These are phyloP conservation scores for Lithospermum erythrorhizon DNA, from an alignment of 257 asterid species.

Conservation along the genomic window DNA sequence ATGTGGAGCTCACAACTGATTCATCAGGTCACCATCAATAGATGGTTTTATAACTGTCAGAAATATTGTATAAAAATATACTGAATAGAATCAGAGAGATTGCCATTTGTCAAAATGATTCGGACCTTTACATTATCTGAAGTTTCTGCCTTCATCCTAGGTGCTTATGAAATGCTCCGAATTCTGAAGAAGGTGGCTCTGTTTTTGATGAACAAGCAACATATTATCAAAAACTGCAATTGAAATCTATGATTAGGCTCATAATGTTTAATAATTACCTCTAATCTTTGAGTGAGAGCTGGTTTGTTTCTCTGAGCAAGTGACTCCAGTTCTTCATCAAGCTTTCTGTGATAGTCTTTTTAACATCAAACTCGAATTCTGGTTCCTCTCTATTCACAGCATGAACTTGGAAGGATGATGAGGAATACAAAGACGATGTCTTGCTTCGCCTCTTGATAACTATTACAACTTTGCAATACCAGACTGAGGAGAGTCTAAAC, in stretches of 20 bases:
- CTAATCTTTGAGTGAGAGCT: conserved; percentile 35
- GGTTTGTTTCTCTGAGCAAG: conserved; percentile 29
- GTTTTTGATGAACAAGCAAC: neutral
- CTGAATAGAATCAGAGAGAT: conserved; percentile 41
- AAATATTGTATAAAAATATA: conserved; percentile 49
- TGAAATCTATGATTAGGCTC: neutral
- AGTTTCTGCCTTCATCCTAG: conserved; percentile 16
- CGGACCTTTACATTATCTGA: conserved; percentile 18
- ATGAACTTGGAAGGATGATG: neutral
- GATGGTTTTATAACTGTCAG: conserved; percentile 58
- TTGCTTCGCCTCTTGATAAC: conserved; percentile 8
- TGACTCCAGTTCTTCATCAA: conserved; percentile 62
- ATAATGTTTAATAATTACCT: conserved; percentile 23
- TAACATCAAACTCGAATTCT: conserved; percentile 53
- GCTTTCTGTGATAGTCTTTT: conserved; percentile 63
- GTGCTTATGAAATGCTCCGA: conserved; percentile 15
- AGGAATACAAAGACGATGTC: neutral
- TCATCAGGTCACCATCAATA: conserved; percentile 40
- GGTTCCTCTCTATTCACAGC: conserved; percentile 44
- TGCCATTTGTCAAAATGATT: conserved; percentile 27
- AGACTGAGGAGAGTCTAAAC: neutral
- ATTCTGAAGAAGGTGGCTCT: conserved; percentile 33
- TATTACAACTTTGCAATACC: conserved; percentile 6
- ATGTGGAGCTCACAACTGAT: conserved; percentile 10
- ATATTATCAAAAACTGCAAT: conserved; percentile 1